Evolutionary conservation across 441 rosid genomes (phyloP).

Genomic region (Lepidium campestre): DNA sequence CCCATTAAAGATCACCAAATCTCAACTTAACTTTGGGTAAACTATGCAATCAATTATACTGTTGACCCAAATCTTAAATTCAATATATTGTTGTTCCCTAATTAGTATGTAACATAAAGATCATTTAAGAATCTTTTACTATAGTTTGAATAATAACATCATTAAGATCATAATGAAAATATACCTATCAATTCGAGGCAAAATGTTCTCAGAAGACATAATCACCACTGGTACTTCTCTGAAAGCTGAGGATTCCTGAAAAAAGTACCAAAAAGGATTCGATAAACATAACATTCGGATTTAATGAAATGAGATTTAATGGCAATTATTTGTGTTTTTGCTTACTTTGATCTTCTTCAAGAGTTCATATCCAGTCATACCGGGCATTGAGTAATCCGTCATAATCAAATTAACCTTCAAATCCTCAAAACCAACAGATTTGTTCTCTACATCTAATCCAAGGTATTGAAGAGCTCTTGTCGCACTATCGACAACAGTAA

Average conservation of each 20-base stretch:
- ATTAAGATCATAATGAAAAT: neutral
- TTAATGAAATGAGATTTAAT: neutral
- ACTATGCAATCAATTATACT: too few species aligned
- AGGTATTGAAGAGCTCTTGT: slow-evolving; percentile 70
- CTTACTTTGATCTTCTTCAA: slow-evolving; percentile 79
- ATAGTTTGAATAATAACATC: neutral
- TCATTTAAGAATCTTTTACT: slow-evolving; percentile 6
- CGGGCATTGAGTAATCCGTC: slow-evolving; percentile 93
- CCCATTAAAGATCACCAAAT: slow-evolving; percentile 22
- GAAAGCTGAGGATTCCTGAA: slow-evolving; percentile 68
- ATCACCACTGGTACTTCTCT: slow-evolving; percentile 81
- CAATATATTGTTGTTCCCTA: neutral
- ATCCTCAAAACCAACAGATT: slow-evolving; percentile 24
- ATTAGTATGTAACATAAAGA: neutral
- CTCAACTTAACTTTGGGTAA: slow-evolving; percentile 4
- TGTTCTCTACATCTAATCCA: slow-evolving; percentile 57
- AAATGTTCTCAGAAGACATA: slow-evolving; percentile 83
- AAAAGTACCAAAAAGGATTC: neutral
- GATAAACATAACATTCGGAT: neutral
- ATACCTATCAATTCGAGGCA: slow-evolving; percentile 84
- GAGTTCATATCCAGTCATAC: slow-evolving; percentile 90
- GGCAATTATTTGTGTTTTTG: neutral
- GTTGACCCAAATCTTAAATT: neutral
- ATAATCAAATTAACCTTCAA: slow-evolving; percentile 77
- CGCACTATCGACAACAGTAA: slow-evolving; percentile 88